phyloP scores from a whole-genome alignment of 192 early-diverging fungal genomes.

The Coemansia sp. region DNA sequence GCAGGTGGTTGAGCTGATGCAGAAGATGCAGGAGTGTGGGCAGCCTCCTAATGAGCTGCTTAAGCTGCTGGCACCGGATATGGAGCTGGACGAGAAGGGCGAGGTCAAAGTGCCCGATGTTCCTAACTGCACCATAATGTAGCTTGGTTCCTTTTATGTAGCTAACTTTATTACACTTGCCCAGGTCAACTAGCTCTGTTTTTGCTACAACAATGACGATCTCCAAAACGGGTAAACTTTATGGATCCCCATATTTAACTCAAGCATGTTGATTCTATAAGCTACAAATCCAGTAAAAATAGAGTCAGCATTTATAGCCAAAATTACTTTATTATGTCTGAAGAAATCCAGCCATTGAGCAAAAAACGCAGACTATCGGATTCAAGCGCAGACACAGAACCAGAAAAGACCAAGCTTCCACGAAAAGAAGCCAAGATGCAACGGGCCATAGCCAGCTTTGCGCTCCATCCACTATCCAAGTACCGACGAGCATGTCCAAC shows the following conservation, averaged over 20 bases:
- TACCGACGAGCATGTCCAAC: conserved; percentile 42
- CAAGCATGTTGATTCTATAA: too few species aligned
- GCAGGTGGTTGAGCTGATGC: conserved; percentile 93
- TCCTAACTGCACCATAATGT: conserved; percentile 27
- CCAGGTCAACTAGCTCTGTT: not conserved
- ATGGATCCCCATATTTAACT: not conserved
- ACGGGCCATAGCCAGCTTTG: conserved; percentile 2
- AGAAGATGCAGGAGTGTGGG: conserved; percentile 95
- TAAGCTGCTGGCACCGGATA: conserved; percentile 85
- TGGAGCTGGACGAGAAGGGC: conserved; percentile 77
- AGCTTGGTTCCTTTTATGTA: not conserved
- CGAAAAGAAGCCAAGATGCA: conserved; percentile 2
- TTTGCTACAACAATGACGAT: too few species aligned
- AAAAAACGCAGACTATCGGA: too few species aligned
- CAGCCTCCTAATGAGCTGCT: conserved; percentile 91
- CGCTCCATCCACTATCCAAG: conserved; percentile 37
- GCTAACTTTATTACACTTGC: not conserved
- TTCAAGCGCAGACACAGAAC: not conserved
- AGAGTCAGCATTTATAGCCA: too few species aligned
- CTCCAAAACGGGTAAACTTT: too few species aligned
- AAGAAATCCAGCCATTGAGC: too few species aligned
- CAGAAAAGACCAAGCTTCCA: not conserved
- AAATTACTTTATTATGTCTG: too few species aligned
- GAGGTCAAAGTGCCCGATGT: conserved; percentile 61
- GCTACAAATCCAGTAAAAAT: too few species aligned